These are phyloP conservation scores for Epithemia pelagica DNA, from an alignment of 108 stramenopile genomes.

Conservation along the genomic window DNA sequence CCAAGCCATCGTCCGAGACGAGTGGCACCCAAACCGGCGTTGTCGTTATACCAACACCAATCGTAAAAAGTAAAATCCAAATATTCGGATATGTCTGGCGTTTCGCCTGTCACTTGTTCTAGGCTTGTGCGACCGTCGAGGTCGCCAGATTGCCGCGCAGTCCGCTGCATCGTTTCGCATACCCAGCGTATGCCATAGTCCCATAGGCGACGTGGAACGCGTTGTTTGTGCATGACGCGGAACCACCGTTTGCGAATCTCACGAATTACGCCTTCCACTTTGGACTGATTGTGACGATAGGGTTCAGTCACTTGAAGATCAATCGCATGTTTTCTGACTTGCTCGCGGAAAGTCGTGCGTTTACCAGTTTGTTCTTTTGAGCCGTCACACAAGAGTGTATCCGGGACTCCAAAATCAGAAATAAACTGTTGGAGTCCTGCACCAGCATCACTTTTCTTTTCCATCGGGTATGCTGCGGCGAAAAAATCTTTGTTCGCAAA, in stretches of 20 bases:
- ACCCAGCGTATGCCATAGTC: constrained; percentile 14
- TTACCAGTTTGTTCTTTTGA: neutral
- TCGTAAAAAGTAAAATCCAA: constrained; percentile 39
- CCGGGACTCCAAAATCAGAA: constrained; percentile 33
- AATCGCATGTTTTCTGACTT: neutral
- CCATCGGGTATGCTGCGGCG: constrained; percentile 8
- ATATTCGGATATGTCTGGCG: constrained; percentile 31
- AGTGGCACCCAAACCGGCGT: neutral
- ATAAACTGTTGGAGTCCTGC: constrained; percentile 12
- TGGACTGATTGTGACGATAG: constrained; percentile 23
- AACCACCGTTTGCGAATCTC: constrained; percentile 28
- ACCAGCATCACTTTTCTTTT: neutral
- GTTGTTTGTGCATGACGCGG: constrained; percentile 11
- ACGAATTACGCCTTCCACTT: constrained; percentile 16
- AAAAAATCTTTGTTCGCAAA: neutral
- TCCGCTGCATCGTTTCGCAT: constrained; percentile 10
- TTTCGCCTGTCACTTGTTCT: constrained; percentile 23
- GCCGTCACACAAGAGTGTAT: constrained; percentile 13
- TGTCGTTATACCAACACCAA: constrained; percentile 24
- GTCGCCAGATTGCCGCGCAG: neutral
- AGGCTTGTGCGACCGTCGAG: constrained; percentile 6
- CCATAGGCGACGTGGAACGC: constrained; percentile 22
- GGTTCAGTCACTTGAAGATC: neutral
- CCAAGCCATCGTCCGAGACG: constrained; percentile 21
- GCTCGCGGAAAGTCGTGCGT: neutral